Evolutionary conservation across 2,329 filamentous ascomycete species (phyloP).

Genomic region (Cladosporium halotolerans): DNA sequence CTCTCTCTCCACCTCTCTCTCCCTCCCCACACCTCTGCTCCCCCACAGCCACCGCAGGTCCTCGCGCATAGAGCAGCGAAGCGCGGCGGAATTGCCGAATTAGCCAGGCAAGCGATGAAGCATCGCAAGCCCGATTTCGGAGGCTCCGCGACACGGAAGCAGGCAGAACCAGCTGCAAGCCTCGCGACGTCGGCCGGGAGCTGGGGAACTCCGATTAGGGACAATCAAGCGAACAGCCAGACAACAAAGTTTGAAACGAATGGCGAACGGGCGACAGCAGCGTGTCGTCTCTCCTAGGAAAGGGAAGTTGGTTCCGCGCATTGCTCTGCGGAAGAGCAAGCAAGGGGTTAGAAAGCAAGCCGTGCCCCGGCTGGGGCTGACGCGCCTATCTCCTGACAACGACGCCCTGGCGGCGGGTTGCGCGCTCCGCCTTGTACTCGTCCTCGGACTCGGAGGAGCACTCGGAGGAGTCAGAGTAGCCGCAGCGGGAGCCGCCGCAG

Average conservation of each 20-base stretch:
- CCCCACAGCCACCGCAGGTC: neutral
- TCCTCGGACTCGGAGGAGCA: slow-evolving; percentile 65
- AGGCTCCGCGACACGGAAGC: slow-evolving; percentile 7
- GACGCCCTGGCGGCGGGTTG: slow-evolving; percentile 42
- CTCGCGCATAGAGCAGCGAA: slow-evolving; percentile 8
- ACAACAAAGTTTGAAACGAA: slow-evolving; percentile 5
- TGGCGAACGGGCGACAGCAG: neutral
- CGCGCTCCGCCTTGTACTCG: slow-evolving; percentile 35
- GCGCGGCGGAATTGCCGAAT: slow-evolving; percentile 5
- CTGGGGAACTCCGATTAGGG: neutral
- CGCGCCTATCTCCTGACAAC: slow-evolving; percentile 31
- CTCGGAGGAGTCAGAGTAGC: slow-evolving; percentile 63
- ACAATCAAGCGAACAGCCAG: slow-evolving; percentile 4
- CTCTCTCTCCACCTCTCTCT: neutral
- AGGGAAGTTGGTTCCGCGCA: neutral
- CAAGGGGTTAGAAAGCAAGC: neutral
- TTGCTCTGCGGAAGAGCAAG: neutral
- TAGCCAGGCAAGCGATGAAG: neutral
- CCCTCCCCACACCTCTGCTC: neutral
- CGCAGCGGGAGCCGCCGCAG: slow-evolving; percentile 84
- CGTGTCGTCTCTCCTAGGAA: neutral
- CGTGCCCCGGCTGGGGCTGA: neutral
- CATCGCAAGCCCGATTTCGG: slow-evolving; percentile 1
- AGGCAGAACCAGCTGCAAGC: slow-evolving; percentile 4
- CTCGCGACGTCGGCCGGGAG: neutral